Percentiles rank a stretch among this genome's conserved stretches.
These are phyloP conservation scores for Suhomyces sp. DNA, from an alignment of 805 yeast species.

Conservation along the genomic window DNA sequence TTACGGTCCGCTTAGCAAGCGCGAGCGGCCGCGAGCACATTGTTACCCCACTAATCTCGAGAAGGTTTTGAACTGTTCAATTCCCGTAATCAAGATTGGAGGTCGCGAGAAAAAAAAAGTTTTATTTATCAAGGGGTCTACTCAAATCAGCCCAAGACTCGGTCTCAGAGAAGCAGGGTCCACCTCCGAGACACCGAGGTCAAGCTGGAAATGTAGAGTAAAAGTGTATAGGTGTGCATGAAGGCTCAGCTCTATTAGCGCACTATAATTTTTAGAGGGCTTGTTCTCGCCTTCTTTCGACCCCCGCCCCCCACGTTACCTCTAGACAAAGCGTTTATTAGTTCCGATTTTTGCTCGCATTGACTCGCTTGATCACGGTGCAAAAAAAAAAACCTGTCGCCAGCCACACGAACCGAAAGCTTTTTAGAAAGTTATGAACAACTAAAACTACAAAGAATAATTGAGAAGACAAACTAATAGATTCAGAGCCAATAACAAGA, in stretches of 20 bases:
- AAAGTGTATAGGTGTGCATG: not conserved
- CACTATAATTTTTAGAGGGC: not conserved
- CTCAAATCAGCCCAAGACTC: not conserved
- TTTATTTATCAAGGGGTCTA: not conserved
- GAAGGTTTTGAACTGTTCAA: not conserved
- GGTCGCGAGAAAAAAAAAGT: not conserved
- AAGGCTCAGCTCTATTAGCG: not conserved
- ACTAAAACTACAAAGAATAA: not conserved
- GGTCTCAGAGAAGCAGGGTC: not conserved
- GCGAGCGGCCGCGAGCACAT: not conserved
- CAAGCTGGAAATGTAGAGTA: not conserved
- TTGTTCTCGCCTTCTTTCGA: not conserved
- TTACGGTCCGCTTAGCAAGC: not conserved
- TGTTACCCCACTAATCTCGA: not conserved
- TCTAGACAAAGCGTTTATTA: not conserved
- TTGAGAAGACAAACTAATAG: not conserved
- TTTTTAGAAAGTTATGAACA: not conserved
- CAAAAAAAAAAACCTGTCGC: slow-evolving; percentile 2
- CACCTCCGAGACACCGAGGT: not conserved
- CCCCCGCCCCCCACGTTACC: not conserved
- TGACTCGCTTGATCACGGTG: slow-evolving; percentile 4
- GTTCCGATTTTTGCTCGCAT: not conserved
- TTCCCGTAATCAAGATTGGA: not conserved
- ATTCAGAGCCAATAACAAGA: not conserved
- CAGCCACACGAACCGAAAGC: slow-evolving; percentile 1